Percentiles rank a stretch among this genome's conserved stretches.
phyloP scores from a whole-genome alignment of 345 rosid species.

The Passiflora organensis region DNA sequence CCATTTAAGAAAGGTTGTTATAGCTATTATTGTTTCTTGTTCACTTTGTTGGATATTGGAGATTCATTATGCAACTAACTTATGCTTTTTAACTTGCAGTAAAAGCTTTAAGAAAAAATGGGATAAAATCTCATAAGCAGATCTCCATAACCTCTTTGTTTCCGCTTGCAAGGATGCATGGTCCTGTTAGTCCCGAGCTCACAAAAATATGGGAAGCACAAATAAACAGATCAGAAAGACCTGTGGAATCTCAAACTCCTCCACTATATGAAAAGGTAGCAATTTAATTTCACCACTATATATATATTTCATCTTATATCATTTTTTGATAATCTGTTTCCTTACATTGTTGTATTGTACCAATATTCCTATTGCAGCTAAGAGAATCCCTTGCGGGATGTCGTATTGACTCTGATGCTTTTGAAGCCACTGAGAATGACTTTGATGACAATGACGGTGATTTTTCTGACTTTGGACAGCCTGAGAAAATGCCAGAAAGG shows the following conservation, averaged over 20 bases:
- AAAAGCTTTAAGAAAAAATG: conserved; percentile 48
- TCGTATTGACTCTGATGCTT: conserved; percentile 29
- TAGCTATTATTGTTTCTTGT: conserved; percentile 9
- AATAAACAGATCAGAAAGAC: conserved; percentile 17
- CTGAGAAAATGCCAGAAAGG: conserved; percentile 44
- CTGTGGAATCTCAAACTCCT: conserved; percentile 34
- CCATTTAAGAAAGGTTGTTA: conserved; percentile 73
- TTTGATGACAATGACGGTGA: conserved; percentile 44
- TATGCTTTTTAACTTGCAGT: conserved; percentile 41
- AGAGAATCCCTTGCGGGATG: conserved; percentile 57
- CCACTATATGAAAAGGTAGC: conserved; percentile 74
- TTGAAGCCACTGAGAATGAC: conserved; percentile 27
- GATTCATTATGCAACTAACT: conserved; percentile 15
- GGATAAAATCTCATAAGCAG: conserved; percentile 27
- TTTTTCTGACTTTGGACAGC: conserved; percentile 44
- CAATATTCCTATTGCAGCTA: conserved; percentile 49
- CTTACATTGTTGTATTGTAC: too few relatives aligned
- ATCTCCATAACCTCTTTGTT: conserved; percentile 43
- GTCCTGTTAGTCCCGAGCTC: conserved; percentile 74
- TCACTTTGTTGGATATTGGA: conserved; percentile 4
- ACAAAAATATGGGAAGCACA: conserved; percentile 53
- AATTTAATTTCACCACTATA: conserved; percentile 5
- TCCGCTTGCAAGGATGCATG: conserved; percentile 71
- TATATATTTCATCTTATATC: not conserved
- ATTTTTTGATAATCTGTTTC: conserved; percentile 8